A percentile compares a stretch with the other conserved stretches of the same genome.
phyloP scores from a whole-genome alignment of 768 basidiomycete genomes.

The Galerina sulciceps region DNA sequence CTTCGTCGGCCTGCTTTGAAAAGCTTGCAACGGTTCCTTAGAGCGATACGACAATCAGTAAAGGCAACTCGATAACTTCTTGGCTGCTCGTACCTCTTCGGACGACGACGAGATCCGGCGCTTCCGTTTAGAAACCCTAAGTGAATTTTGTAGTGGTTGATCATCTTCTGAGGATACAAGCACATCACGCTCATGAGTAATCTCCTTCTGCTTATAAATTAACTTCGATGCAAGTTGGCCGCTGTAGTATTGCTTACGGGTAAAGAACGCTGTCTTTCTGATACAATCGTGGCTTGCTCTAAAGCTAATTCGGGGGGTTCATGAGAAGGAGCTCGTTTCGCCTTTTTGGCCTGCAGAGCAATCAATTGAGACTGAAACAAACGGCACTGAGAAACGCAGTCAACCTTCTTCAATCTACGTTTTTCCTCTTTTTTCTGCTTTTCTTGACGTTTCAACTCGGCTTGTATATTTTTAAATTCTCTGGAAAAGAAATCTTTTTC shows the following conservation, averaged over 20 bases:
- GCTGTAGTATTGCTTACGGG: no score
- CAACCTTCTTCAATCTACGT: neutral
- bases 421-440: slow-evolving; percentile 10
- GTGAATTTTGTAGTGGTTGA: neutral
- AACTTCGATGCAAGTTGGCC: no score
- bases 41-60: neutral
- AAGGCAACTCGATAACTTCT: neutral
- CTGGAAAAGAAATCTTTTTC: slow-evolving; percentile 41
- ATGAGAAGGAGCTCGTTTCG: neutral
- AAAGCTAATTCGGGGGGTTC: neutral
- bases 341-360: neutral
- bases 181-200: neutral
- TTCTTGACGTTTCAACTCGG: slow-evolving; percentile 14
- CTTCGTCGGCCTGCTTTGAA: neutral
- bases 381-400: no score
- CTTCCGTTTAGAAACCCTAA: slow-evolving; percentile 18
- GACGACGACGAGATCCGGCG: slow-evolving; percentile 9
- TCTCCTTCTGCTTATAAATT: no score
- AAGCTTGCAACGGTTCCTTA: slow-evolving; percentile 9
- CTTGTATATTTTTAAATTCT: slow-evolving; percentile 26
- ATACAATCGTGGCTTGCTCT: neutral
- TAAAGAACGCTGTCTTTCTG: neutral
- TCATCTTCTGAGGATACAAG: slow-evolving; percentile 8
- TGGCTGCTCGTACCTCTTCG: slow-evolving; percentile 12
- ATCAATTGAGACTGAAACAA: neutral